Conservation (phyloP, 1,139 yeast species). For the Suhomyces kunorum region DNA sequence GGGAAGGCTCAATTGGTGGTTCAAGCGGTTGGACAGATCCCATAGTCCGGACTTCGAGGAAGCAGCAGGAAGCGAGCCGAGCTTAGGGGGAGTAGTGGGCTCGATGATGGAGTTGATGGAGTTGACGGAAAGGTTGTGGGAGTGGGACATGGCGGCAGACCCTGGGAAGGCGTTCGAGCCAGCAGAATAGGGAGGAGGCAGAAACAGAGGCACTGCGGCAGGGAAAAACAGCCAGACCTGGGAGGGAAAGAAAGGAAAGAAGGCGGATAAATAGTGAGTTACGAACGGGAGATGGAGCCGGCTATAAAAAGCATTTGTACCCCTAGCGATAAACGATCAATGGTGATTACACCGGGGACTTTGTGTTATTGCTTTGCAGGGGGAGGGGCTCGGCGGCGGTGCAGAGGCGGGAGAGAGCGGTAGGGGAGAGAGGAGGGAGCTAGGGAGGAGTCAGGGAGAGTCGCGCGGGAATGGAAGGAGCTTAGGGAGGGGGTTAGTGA, state of each 20-base stretch:
- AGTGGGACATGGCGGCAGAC: constrained; percentile 25
- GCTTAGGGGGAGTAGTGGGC: constrained; percentile 44
- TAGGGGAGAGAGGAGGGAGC: not conserved
- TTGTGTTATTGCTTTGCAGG: constrained; percentile 12
- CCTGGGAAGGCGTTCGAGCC: not conserved
- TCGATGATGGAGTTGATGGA: constrained; percentile 40
- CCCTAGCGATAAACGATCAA: constrained; percentile 15
- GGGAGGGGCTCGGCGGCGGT: constrained; percentile 1
- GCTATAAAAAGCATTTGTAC: constrained; percentile 12
- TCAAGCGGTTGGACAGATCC: constrained; percentile 32
- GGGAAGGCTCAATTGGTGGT: constrained; percentile 32
- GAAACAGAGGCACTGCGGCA: not conserved
- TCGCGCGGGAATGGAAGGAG: no score
- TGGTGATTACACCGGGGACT: constrained; percentile 14
- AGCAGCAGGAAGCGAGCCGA: constrained; percentile 6
- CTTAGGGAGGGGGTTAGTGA: no score
- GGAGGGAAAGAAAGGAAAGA: constrained; percentile 1
- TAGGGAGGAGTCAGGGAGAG: not conserved
- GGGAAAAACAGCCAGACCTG: no score
- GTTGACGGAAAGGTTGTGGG: constrained; percentile 40
- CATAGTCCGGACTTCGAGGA: constrained; percentile 26
- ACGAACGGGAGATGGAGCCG: constrained; percentile 7
- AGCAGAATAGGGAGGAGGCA: not conserved
- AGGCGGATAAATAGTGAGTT: constrained; percentile 7
- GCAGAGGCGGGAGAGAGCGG: not conserved